Evolutionary conservation across 2,329 filamentous ascomycete genomes (phyloP).

Genomic region (Hirsutella rhossiliensis): DNA sequence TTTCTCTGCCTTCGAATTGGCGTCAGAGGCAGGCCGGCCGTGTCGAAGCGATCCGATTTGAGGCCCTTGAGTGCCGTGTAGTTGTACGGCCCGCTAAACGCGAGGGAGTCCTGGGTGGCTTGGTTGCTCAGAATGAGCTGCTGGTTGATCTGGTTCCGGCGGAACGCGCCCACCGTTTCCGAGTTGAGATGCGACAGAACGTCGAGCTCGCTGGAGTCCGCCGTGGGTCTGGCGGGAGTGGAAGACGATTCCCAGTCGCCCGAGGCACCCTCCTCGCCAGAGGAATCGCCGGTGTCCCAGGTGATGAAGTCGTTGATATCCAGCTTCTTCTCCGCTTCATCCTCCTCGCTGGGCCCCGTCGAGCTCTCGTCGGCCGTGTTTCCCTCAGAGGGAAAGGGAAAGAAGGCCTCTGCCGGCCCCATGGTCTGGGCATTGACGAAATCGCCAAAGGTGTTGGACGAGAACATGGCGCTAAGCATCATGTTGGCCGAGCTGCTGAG

Average conservation of each 20-base stretch:
- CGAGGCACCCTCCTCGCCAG: constrained; percentile 46
- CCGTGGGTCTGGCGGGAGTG: constrained; percentile 38
- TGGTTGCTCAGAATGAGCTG: constrained; percentile 48
- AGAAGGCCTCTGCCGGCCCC: constrained; percentile 66
- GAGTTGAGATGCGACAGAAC: constrained; percentile 48
- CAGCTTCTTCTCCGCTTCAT: constrained; percentile 52
- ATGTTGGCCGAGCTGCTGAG: constrained; percentile 58
- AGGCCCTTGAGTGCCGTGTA: constrained; percentile 50
- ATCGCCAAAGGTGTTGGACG: constrained; percentile 41
- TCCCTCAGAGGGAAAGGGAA: constrained; percentile 52
- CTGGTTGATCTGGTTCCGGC: constrained; percentile 52
- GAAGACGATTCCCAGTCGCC: constrained; percentile 36
- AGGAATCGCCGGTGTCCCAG: constrained; percentile 47
- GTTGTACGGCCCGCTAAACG: constrained; percentile 48
- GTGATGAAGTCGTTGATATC: constrained; percentile 64
- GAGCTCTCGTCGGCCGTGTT: constrained; percentile 38
- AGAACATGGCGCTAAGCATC: constrained; percentile 66
- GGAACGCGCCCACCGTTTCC: constrained; percentile 67
- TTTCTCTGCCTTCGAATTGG: constrained; percentile 49
- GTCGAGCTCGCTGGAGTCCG: constrained; percentile 33
- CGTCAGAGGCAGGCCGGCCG: constrained; percentile 56
- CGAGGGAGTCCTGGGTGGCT: constrained; percentile 49
- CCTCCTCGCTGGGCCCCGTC: constrained; percentile 30
- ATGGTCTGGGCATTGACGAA: constrained; percentile 53
- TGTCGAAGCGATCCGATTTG: constrained; percentile 52